Evolutionary conservation across 106 monocot species (phyloP).

Genomic region (Dendrobium officinale): DNA sequence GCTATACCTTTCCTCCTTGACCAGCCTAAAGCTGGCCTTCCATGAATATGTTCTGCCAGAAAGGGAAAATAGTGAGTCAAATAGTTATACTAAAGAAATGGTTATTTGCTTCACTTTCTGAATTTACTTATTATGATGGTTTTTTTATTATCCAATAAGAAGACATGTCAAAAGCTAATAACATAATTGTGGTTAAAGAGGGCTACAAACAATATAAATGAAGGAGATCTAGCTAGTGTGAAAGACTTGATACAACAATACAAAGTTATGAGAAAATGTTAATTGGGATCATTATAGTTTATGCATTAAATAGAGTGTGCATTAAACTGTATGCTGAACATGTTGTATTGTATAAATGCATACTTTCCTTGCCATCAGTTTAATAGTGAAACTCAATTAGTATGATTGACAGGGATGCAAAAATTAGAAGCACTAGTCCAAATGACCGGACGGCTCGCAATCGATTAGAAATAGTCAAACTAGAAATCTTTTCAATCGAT

Average conservation of each 20-base stretch:
- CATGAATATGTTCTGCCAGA: conserved; percentile 54
- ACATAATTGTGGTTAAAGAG: neutral
- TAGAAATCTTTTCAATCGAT: too few species aligned
- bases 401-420: neutral
- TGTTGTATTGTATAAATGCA: neutral
- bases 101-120: neutral
- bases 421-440: too few species aligned
- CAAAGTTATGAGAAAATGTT: neutral
- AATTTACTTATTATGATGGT: neutral
- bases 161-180: neutral
- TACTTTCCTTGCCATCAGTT: neutral
- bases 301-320: neutral
- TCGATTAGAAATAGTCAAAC: too few species aligned
- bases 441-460: too few species aligned
- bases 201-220: neutral
- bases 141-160: neutral
- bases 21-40: conserved; percentile 74
- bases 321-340: neutral
- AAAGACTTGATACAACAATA: neutral
- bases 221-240: neutral
- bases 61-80: neutral
- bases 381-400: neutral
- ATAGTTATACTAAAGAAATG: neutral
- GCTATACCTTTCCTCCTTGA: conserved; percentile 70
- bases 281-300: neutral